A percentile compares a stretch with the other conserved stretches of the same genome.
phyloP scores from a whole-genome alignment of 1,284 basidiomycete genomes.

The Amylostereum areolatum region DNA sequence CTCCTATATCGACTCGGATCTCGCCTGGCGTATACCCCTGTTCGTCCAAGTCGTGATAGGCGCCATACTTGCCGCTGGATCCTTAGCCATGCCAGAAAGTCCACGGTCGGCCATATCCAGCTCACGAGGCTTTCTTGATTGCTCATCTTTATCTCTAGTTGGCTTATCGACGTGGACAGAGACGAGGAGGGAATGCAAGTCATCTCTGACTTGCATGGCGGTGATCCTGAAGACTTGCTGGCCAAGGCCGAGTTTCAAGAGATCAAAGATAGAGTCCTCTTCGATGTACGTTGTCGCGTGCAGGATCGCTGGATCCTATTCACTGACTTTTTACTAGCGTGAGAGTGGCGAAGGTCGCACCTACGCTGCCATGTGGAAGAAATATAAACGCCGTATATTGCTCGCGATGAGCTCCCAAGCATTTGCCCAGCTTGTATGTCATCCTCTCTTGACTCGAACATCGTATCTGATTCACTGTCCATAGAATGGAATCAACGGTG shows the following conservation, averaged over 20 bases:
- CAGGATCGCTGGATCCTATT: neutral
- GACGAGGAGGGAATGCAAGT: constrained; percentile 86
- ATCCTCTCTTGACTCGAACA: neutral
- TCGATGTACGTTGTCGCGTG: constrained; percentile 48
- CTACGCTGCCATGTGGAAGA: constrained; percentile 83
- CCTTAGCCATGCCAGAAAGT: constrained; percentile 87
- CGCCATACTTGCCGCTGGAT: constrained; percentile 74
- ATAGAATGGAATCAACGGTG: constrained; percentile 88
- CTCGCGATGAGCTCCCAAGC: constrained; percentile 98
- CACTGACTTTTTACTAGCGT: constrained; percentile 36
- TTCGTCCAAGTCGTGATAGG: constrained; percentile 91
- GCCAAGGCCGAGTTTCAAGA: constrained; percentile 88
- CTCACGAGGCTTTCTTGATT: neutral
- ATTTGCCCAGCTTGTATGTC: constrained; percentile 85
- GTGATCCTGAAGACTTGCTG: constrained; percentile 64
- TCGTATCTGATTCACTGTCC: constrained; percentile 1
- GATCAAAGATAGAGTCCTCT: constrained; percentile 84
- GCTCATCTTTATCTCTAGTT: constrained; percentile 40
- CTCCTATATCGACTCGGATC: constrained; percentile 79
- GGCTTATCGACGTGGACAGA: constrained; percentile 87
- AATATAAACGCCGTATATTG: constrained; percentile 84
- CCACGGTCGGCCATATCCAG: constrained; percentile 52
- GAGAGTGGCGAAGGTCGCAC: constrained; percentile 75
- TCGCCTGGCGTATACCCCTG: constrained; percentile 81
- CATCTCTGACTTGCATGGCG: constrained; percentile 87